These are phyloP conservation scores for Fusarium sacchari DNA, from an alignment of 2,329 filamentous ascomycete genomes.

Conservation along the genomic window DNA sequence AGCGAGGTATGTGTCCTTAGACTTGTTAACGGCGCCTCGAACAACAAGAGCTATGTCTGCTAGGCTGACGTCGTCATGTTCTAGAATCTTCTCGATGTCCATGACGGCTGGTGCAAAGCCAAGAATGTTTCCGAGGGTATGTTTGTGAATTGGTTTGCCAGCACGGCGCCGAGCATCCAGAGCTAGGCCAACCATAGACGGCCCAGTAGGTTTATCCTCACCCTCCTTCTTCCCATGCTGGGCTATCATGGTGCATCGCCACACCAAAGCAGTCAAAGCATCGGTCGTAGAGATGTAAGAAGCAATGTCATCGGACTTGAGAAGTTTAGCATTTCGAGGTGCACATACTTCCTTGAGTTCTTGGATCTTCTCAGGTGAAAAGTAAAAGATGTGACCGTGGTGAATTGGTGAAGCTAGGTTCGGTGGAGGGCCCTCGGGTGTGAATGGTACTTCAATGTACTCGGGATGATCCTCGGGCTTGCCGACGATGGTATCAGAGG, in stretches of 20 bases:
- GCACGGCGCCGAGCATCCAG: conserved; percentile 13
- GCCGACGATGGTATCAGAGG: neutral
- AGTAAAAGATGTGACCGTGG: conserved; percentile 15
- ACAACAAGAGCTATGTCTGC: conserved; percentile 9
- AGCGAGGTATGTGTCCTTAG: neutral
- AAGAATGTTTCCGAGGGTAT: conserved; percentile 7
- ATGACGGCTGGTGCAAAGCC: conserved; percentile 7
- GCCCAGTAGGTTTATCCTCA: neutral
- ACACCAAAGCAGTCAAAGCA: conserved; percentile 10
- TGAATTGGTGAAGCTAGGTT: conserved; percentile 3
- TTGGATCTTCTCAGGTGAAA: neutral
- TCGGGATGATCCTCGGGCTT: conserved; percentile 6
- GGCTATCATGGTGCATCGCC: conserved; percentile 9
- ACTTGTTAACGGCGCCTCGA: conserved; percentile 8
- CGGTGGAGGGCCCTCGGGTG: neutral
- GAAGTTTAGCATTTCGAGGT: neutral
- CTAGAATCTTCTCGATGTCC: conserved; percentile 2
- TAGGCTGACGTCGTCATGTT: neutral
- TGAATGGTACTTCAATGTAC: conserved; percentile 10
- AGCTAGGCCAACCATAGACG: conserved; percentile 5
- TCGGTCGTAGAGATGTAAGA: conserved; percentile 10
- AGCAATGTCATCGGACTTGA: neutral
- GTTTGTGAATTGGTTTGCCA: conserved; percentile 1
- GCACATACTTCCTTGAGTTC: neutral
- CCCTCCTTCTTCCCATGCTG: neutral